Evolutionary conservation across 768 basidiomycete species (phyloP), one percentile per base, ranked within the genome.

Genomic region (Tylopilus vinaceipallidus): DNA sequence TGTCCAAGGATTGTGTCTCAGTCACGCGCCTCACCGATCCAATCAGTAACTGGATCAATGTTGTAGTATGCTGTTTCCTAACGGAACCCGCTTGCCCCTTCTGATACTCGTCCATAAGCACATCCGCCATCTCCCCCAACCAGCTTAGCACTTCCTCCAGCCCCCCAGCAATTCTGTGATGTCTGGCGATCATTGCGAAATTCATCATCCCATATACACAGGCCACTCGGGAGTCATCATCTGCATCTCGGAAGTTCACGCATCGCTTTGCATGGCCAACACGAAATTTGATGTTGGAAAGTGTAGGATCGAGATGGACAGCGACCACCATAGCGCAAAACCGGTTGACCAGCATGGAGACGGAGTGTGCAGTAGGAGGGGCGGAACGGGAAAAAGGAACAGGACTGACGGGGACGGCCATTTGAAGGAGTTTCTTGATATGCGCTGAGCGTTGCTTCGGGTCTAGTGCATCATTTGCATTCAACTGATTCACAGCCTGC

Each of bases 261-360:
- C 88, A 91, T 23, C 75, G 76, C 16, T 76, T 80, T 6, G 86
- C 84, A 45, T 81, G 82, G n/a, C 74, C 67, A 35, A 94, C 66
- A 14, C 86, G 81, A 37, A 76, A 74, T 4, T 68, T 68, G 39
- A 76, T 68, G 19, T 77, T 75, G 3, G 72, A 56, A 1, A 72
- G 61, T 0, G 73, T 67, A 0, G 83, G 81, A 39, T 86, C 81
- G 38, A 97, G 77, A 56, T 84, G 78, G 36, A 88, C 75, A 4
- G 82, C 83, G 23, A 90, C 73, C 6, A 86, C 80, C 55, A 88
- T 73, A 11, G 88, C 84, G 42, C 79, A 81, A 58, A 90, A 82
- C 9, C 93, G 82, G 66, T 97, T 97, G 67, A 86, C 82, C 29
- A 95, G 73, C 77, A 83, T 83, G 1, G 90, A 86, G 2, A 88